Evolutionary conservation across 202 grass and related monocot genomes (phyloP).

Genomic region (Carex arenaria): DNA sequence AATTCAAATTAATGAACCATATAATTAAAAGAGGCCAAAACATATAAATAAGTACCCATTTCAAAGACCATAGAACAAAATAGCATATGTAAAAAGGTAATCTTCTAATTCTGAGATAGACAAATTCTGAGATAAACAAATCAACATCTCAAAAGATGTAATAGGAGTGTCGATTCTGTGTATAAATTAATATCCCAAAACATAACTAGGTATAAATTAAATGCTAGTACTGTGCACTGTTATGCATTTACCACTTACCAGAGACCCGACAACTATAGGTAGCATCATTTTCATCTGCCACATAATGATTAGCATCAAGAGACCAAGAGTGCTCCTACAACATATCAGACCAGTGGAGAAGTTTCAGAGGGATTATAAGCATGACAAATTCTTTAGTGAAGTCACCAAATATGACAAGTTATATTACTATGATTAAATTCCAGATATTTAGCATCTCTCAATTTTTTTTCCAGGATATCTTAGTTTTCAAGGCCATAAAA

Average conservation of each 20-base stretch:
- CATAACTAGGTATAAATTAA: slow-evolving; percentile 14
- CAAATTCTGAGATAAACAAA: not conserved
- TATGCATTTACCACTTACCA: slow-evolving; percentile 41
- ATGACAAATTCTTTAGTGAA: not conserved
- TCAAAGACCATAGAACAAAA: not conserved
- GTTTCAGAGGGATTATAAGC: slow-evolving; percentile 7
- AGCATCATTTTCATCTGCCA: slow-evolving; percentile 91
- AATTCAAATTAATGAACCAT: not conserved
- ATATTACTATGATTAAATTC: not conserved
- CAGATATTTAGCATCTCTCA: not conserved
- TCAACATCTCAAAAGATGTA: not conserved
- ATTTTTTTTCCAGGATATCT: not conserved
- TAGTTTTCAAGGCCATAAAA: not conserved
- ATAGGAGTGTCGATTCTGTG: not conserved
- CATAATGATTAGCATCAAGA: slow-evolving; percentile 88
- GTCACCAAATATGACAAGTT: not conserved
- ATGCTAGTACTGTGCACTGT: not conserved
- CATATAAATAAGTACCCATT: not conserved
- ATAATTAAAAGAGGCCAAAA: not conserved
- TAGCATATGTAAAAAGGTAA: not conserved
- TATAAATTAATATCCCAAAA: slow-evolving; percentile 13
- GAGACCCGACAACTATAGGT: slow-evolving; percentile 97
- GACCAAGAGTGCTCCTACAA: slow-evolving; percentile 78
- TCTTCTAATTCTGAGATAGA: not conserved
- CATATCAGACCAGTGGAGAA: slow-evolving; percentile 24